A percentile compares a stretch with the other conserved stretches of the same genome.
Conservation (phyloP, 2,329 filamentous ascomycete species). For the Clarireedia paspali region DNA sequence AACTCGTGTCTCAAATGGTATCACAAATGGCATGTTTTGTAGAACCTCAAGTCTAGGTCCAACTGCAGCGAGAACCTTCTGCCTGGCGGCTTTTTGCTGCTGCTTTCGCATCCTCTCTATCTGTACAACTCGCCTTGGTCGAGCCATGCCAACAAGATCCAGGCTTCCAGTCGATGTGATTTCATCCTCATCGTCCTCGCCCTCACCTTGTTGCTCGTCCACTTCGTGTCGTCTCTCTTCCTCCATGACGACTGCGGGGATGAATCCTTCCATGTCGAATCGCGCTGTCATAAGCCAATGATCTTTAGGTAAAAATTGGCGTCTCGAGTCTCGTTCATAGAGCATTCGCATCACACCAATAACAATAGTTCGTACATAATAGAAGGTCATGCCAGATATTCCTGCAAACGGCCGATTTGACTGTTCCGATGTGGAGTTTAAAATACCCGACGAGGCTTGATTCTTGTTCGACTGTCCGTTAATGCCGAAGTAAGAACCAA, state of each 20-base stretch:
- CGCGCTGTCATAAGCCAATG: constrained; percentile 91
- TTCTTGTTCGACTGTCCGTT: constrained; percentile 12
- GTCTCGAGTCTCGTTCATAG: constrained; percentile 86
- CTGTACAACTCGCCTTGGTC: constrained; percentile 53
- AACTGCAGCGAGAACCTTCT: constrained; percentile 68
- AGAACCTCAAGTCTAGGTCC: constrained; percentile 84
- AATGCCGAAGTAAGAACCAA: constrained; percentile 39
- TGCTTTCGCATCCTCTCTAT: constrained; percentile 56
- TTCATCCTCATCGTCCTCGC: constrained; percentile 23
- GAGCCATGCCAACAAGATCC: constrained; percentile 46
- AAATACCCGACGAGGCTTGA: constrained; percentile 4
- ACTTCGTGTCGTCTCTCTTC: constrained; percentile 71
- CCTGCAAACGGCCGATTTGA: constrained; percentile 42
- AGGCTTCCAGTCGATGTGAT: constrained; percentile 31
- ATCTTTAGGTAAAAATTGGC: constrained; percentile 70
- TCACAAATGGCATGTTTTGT: constrained; percentile 93
- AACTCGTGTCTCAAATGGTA: constrained; percentile 86
- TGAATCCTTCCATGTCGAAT: constrained; percentile 85
- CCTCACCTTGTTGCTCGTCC: constrained; percentile 51
- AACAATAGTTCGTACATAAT: constrained; percentile 71
- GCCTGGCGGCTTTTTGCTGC: constrained; percentile 59
- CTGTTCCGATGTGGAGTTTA: not conserved
- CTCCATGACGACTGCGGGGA: constrained; percentile 77
- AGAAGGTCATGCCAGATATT: constrained; percentile 65
- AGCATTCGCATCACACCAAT: constrained; percentile 78